A percentile compares a stretch with the other conserved stretches of the same genome.
Evolutionary conservation across 2,329 filamentous ascomycete genomes (phyloP).

Genomic region (Cryphonectria naterciae): DNA sequence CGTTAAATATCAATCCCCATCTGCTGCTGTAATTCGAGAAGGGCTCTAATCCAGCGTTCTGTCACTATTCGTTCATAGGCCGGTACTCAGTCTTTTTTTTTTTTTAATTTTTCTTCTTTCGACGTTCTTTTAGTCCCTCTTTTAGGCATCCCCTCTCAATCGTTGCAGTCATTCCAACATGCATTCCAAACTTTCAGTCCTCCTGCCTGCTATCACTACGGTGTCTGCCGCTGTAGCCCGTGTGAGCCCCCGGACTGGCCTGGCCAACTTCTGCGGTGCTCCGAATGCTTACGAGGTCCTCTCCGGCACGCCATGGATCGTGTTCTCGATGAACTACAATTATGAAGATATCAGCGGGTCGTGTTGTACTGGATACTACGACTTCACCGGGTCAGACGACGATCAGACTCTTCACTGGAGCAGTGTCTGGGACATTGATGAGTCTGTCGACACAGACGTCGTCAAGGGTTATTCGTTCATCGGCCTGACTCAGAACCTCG

Average conservation of each 20-base stretch:
- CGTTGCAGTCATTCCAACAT: conserved; percentile 18
- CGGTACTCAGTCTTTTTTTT: neutral
- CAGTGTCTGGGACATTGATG: conserved; percentile 44
- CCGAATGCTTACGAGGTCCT: conserved; percentile 39
- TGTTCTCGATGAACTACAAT: conserved; percentile 51
- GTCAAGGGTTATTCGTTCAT: conserved; percentile 51
- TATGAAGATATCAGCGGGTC: conserved; percentile 43
- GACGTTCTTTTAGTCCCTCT: neutral
- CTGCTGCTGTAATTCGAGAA: neutral
- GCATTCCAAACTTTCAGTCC: conserved; percentile 12
- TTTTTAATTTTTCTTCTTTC: neutral
- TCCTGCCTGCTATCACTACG: conserved; percentile 18
- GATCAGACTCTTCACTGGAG: conserved; percentile 41
- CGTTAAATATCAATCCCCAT: neutral
- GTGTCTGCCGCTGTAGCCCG: neutral
- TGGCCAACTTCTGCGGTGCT: conserved; percentile 32
- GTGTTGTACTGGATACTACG: conserved; percentile 45
- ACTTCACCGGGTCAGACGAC: conserved; percentile 40
- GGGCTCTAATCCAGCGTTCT: neutral
- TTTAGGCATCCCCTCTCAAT: neutral
- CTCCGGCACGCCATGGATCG: conserved; percentile 47
- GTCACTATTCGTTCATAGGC: neutral
- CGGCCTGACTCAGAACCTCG: conserved; percentile 47
- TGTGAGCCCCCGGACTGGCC: neutral
- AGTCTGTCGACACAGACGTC: conserved; percentile 39